Evolutionary conservation across 192 early-diverging fungal genomes (phyloP).

Genomic region (Coemansia sp.): DNA sequence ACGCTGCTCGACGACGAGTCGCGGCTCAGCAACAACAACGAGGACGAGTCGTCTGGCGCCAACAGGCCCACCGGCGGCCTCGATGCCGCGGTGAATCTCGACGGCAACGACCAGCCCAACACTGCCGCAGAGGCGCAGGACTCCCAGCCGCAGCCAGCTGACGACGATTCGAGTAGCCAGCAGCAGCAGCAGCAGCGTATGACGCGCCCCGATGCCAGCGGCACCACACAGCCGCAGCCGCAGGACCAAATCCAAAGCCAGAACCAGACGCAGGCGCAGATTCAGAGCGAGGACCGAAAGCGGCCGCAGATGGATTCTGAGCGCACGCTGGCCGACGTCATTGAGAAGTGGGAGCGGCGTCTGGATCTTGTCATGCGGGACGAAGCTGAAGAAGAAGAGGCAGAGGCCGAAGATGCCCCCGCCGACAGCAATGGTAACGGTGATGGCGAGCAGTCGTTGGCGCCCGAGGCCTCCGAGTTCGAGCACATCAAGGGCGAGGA

Average conservation of each 20-base stretch:
- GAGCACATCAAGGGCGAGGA: constrained; percentile 69
- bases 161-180: constrained; percentile 27
- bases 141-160: constrained; percentile 32
- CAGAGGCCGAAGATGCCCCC: constrained; percentile 55
- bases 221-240: constrained; percentile 23
- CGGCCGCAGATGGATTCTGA: constrained; percentile 66
- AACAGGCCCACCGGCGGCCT: constrained; percentile 60
- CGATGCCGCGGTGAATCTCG: constrained; percentile 60
- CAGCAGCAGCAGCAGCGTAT: constrained; percentile 17
- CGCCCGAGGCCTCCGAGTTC: constrained; percentile 41
- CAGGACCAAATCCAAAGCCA: constrained; percentile 2
- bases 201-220: constrained; percentile 1
- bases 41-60: constrained; percentile 50
- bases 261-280: constrained; percentile 12
- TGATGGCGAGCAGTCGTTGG: constrained; percentile 40
- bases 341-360: constrained; percentile 90
- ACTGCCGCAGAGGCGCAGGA: constrained; percentile 38
- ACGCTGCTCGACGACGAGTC: constrained; percentile 31
- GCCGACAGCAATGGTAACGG: constrained; percentile 49
- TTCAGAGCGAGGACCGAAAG: constrained; percentile 37
- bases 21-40: constrained; percentile 23
- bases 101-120: constrained; percentile 52
- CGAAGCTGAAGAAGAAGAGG: constrained; percentile 17
- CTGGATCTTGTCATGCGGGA: constrained; percentile 73
- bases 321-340: constrained; percentile 87